These are phyloP conservation scores for Boletus mariae DNA, from an alignment of 1,284 basidiomycete genomes.

Conservation along the genomic window DNA sequence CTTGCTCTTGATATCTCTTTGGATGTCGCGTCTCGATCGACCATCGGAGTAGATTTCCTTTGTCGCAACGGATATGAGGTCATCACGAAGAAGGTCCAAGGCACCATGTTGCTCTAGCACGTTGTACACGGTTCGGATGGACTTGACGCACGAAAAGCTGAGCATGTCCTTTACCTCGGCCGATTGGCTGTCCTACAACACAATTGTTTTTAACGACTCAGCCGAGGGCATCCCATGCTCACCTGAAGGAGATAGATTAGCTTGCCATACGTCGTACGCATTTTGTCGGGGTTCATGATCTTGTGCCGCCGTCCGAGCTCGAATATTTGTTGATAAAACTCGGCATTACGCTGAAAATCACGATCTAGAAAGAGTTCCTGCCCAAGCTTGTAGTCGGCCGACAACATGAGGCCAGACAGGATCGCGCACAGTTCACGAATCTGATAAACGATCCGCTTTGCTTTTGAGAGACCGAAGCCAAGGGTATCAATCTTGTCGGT, in stretches of 20 bases:
- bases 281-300: slow-evolving; percentile 83
- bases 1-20: slow-evolving; percentile 75
- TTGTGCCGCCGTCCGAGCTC: slow-evolving; percentile 80
- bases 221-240: slow-evolving; percentile 13
- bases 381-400: slow-evolving; percentile 80
- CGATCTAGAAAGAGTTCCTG: slow-evolving; percentile 76
- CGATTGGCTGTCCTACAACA: slow-evolving; percentile 67
- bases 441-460: slow-evolving; percentile 77
- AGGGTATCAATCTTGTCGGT: slow-evolving; percentile 82
- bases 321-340: slow-evolving; percentile 73
- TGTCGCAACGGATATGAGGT: slow-evolving; percentile 67
- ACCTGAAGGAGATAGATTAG: slow-evolving; percentile 79
- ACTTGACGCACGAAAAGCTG: slow-evolving; percentile 67
- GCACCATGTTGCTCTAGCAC: slow-evolving; percentile 62
- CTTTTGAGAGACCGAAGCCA: slow-evolving; percentile 67
- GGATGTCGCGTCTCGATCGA: slow-evolving; percentile 66
- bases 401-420: slow-evolving; percentile 71
- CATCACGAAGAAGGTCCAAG: slow-evolving; percentile 66
- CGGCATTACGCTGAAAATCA: slow-evolving; percentile 71
- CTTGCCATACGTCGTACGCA: slow-evolving; percentile 84
- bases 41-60: slow-evolving; percentile 75
- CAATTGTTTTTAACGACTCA: slow-evolving; percentile 4
- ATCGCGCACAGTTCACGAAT: slow-evolving; percentile 81
- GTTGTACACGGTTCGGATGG: slow-evolving; percentile 69
- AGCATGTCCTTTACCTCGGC: slow-evolving; percentile 73